Evolutionary conservation across 1,284 basidiomycete genomes (phyloP).

Genomic region (Pseudozyma tsukubaensis): DNA sequence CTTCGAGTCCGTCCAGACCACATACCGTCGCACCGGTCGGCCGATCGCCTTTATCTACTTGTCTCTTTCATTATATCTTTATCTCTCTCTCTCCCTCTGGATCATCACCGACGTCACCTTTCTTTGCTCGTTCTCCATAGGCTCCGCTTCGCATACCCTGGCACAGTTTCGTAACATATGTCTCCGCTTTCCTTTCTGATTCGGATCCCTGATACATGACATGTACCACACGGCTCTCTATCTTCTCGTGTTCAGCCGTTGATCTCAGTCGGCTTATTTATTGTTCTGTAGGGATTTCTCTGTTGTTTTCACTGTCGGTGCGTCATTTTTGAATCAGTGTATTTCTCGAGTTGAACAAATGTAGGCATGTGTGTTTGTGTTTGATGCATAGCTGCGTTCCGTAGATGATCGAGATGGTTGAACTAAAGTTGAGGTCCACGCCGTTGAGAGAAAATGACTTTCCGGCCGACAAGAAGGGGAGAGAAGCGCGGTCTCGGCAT

Average conservation of each 20-base stretch:
- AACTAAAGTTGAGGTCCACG: not conserved
- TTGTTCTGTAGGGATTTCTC: slow-evolving; percentile 8
- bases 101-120: not conserved
- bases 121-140: not conserved
- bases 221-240: not conserved
- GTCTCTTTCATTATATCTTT: not conserved
- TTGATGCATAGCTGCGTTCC: too few species aligned
- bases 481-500: too few species aligned
- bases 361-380: too few species aligned
- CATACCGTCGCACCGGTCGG: not conserved
- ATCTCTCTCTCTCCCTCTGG: not conserved
- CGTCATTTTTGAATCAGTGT: not conserved
- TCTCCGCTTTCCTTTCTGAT: not conserved
- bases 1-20: not conserved
- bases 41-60: not conserved
- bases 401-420: too few species aligned
- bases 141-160: slow-evolving; percentile 4
- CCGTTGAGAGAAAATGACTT: not conserved
- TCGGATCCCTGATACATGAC: not conserved
- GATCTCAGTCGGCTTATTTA: not conserved
- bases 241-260: not conserved
- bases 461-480: not conserved
- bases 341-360: too few species aligned
- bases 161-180: not conserved
- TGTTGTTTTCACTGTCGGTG: not conserved